Conservation (phyloP, 2,329 filamentous ascomycete genomes). For the Tolypocladium sp. region DNA sequence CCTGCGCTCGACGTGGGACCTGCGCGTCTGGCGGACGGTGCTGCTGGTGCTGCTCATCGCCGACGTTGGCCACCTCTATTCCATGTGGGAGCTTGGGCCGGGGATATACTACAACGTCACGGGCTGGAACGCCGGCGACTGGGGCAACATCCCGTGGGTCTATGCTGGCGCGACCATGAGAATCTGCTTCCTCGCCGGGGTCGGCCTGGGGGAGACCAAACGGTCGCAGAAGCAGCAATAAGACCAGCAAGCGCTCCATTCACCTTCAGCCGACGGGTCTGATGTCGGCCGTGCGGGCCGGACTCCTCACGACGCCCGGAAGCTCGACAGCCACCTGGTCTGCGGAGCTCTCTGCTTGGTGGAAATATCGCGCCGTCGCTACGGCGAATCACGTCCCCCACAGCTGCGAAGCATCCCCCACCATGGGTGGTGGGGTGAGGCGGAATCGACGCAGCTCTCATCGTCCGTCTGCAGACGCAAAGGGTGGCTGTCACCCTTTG, state of each 20-base stretch:
- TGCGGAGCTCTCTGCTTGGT: background rate
- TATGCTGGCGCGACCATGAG: conserved; percentile 55
- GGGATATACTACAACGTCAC: conserved; percentile 54
- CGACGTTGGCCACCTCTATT: conserved; percentile 69
- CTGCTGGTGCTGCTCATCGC: conserved; percentile 60
- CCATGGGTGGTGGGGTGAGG: background rate
- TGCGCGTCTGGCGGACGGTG: conserved; percentile 61
- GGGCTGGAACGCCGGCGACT: conserved; percentile 58
- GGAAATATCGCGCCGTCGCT: background rate
- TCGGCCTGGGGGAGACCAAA: conserved; percentile 36
- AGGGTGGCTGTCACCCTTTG: background rate
- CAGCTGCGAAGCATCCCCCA: background rate
- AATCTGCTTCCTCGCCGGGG: conserved; percentile 46
- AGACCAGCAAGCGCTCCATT: background rate
- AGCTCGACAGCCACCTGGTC: background rate
- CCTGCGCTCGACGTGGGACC: conserved; percentile 57
- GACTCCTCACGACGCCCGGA: background rate
- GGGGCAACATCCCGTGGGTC: conserved; percentile 62
- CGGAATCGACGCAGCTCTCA: background rate
- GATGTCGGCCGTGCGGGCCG: background rate
- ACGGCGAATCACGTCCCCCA: background rate
- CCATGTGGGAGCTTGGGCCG: conserved; percentile 48
- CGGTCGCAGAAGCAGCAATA: conserved; percentile 12
- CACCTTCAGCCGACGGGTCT: background rate
- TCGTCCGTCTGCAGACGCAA: background rate